Evolutionary conservation across 306 rosid species (phyloP), one percentile per base, ranked within the genome.

Genomic region (Oemleria cerasiformis): DNA sequence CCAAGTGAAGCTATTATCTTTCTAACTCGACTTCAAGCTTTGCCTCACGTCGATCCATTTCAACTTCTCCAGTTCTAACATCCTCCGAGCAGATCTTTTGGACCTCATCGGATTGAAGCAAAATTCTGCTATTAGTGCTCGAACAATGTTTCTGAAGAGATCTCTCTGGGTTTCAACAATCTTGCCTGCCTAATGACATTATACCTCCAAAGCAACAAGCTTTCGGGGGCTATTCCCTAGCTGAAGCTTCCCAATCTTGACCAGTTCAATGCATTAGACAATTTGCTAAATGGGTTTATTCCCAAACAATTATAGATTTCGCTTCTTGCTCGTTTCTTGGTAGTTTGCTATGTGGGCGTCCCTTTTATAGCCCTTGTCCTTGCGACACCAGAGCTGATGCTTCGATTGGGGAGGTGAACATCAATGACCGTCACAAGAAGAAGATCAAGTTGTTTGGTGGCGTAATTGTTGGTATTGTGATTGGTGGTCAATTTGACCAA

Each of bases 121-220:
- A n/a, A n/a, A n/a, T n/a, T n/a, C n/a, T n/a, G n/a, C n/a, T n/a
- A n/a, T n/a, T n/a, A n/a, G n/a, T n/a, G n/a, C n/a, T n/a, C n/a
- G n/a, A 84, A 84, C 75, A 84, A 77, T 65, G 80, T 84, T 65
- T 80, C 88, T 42, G 85, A 85, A 12, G 85, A 75, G 77, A 84
- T 84, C 83, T 78, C 88, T 11, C 25, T 10, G 8, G 19, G 42
- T 2, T 71, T 84, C 59, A 81, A 80, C 81, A 81, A 78, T 17
- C 77, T 84, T 41, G 78, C 78, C 4, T 63, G 88, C 62, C 44
- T 84, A 14, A 68, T 58, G 40, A 84, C 88, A 3, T 49, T 84
- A 55, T 80, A 43, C 60, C 68, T 84, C 2, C 81, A 84, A 44
- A 84, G 68, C 77, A 84, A 84, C 74, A 72, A 34, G 60, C 64